Base-by-base conservation (phyloP, 2,329 filamentous ascomycete genomes). In the Fusarium sambucinum region DNA sequence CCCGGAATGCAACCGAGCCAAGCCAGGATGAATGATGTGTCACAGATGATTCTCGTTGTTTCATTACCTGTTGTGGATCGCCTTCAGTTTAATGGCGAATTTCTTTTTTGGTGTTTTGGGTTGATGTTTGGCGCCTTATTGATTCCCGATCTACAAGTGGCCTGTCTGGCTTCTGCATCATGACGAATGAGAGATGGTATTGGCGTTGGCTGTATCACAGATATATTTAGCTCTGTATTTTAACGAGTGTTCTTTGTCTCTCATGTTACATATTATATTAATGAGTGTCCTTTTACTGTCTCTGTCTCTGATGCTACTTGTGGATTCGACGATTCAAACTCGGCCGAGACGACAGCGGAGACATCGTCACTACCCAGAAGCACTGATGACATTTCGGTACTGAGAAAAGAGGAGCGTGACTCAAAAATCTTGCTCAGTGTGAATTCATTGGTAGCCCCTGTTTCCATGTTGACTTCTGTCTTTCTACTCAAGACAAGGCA, bases 191-290 rank as follows among this genome's bases (percentile, higher is more conserved):
- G 51, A 56, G 58, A 57, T 57, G 57, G 55, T 59, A 61, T 63
- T 12, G 69, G 69, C 61, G 69, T 71, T 72, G 51, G 59, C 42
- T 63, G 59, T 70, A 62, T 59, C 37, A 58, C 52, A 62, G 33
- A 59, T 63, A 57, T 69, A 65, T 64, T 55, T 65, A 72, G 58
- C 50, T 72, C 47, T 47, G 47, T 53, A 66, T 46, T 64, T 48
- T 38, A 66, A 66, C 51, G 40, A 70, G 55, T 60, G 40, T 55
- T 58, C 40, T 57, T 63, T 42, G 42, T 63, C 55, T 42, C 40
- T 70, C 46, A 53, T 58, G 59, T 66, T 45, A 45, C 44, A 66
- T 44, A 56, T 42, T 29, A 13, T 14, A 23, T 46, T 55, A 50
- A 42, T 42, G 42, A 25, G 54, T 59, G 29, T 37, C 40, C 53